These are phyloP conservation scores for Uronychia binucleata DNA, from an alignment of 73 alveolate genomes.

Conservation along the genomic window DNA sequence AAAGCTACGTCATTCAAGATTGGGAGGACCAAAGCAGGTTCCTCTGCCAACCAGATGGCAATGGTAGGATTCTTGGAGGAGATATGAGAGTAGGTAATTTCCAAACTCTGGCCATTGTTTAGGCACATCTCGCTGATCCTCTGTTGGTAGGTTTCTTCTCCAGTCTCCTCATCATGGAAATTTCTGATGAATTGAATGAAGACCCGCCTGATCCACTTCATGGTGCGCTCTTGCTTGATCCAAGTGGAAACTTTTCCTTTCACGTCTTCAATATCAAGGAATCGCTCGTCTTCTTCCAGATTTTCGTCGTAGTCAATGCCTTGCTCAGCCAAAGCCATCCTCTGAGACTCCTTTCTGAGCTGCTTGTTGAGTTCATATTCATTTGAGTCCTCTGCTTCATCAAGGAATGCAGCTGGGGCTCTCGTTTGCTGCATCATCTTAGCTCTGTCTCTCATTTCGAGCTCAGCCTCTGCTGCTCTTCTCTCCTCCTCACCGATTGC, in stretches of 20 bases:
- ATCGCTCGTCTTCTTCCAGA: constrained; percentile 84
- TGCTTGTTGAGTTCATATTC: constrained; percentile 55
- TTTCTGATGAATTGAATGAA: constrained; percentile 83
- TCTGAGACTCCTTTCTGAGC: constrained; percentile 49
- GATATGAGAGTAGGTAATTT: constrained; percentile 81
- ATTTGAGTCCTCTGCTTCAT: constrained; percentile 72
- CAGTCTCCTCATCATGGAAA: constrained; percentile 79
- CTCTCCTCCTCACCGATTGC: constrained; percentile 82
- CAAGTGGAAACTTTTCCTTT: constrained; percentile 94
- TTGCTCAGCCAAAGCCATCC: background rate
- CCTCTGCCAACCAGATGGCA: constrained; percentile 96
- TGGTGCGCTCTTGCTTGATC: constrained; percentile 93
- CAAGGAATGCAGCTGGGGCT: constrained; percentile 89
- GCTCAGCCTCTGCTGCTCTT: constrained; percentile 85
- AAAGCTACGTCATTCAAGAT: constrained; percentile 95
- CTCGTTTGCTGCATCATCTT: constrained; percentile 55
- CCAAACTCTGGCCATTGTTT: constrained; percentile 92
- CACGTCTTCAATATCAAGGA: constrained; percentile 90
- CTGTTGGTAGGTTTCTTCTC: constrained; percentile 80
- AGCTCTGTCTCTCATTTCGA: constrained; percentile 73
- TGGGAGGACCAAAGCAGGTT: constrained; percentile 92
- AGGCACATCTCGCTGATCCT: constrained; percentile 95
- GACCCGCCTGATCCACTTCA: constrained; percentile 84
- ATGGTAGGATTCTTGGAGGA: constrained; percentile 76
- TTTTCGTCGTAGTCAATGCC: constrained; percentile 74